Evolutionary conservation across 2,329 filamentous ascomycete species (phyloP).

Genomic region (Fusarium sp.): DNA sequence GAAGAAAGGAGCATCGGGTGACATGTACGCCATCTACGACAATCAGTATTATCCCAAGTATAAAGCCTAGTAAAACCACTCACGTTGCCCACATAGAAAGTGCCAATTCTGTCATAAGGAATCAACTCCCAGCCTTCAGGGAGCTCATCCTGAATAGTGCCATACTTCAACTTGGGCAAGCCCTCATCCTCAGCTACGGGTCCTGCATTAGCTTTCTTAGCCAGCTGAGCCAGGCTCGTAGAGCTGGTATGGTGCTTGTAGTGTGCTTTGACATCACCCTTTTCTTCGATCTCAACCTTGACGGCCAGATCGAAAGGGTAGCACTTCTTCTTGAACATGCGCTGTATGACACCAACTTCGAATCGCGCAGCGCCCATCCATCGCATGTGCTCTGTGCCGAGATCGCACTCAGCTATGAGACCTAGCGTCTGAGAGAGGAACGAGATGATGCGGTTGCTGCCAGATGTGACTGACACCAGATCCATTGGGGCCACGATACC

Average conservation of each 20-base stretch:
- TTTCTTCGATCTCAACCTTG: conserved; percentile 84
- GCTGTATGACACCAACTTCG: conserved; percentile 83
- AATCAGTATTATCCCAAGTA: conserved; percentile 23
- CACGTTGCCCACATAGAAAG: conserved; percentile 93
- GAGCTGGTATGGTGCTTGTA: conserved; percentile 69
- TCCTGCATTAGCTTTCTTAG: conserved; percentile 48
- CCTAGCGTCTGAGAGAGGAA: conserved; percentile 93
- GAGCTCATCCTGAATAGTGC: conserved; percentile 81
- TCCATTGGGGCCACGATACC: conserved; percentile 87
- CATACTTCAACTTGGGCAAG: conserved; percentile 81
- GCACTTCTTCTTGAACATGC: conserved; percentile 79
- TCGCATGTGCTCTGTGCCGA: conserved; percentile 89
- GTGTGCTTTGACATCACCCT: conserved; percentile 78
- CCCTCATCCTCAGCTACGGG: conserved; percentile 57
- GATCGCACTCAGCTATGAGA: conserved; percentile 89
- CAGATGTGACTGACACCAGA: conserved; percentile 88
- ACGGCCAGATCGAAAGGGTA: conserved; percentile 93
- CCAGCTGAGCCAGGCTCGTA: conserved; percentile 41
- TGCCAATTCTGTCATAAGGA: conserved; percentile 83
- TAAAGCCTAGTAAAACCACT: conserved; percentile 49
- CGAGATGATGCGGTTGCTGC: conserved; percentile 78
- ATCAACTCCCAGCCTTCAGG: conserved; percentile 82
- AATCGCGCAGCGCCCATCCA: conserved; percentile 94
- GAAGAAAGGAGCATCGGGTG: conserved; percentile 89
- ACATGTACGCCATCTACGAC: conserved; percentile 86